Evolutionary conservation across 768 basidiomycete genomes (phyloP), one percentile per base, ranked within the genome.

Genomic region (Mycena amicta): DNA sequence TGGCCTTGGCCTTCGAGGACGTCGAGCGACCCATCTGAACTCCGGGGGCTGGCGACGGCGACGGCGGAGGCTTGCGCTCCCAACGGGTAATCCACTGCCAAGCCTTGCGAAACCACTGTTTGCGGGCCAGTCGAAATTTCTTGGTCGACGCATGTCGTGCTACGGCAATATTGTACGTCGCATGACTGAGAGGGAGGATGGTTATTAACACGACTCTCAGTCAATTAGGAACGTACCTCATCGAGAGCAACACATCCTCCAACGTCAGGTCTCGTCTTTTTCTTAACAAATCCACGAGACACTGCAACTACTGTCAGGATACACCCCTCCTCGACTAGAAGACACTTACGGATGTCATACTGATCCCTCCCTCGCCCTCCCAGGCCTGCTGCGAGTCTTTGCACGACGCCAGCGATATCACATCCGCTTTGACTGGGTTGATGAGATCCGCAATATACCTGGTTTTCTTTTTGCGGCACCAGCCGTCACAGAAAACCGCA

Each of bases 361-460:
- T 62, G 27, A 47, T 3, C 8, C 63, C 62, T 11, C 61, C 49
- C 13, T 33, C 50, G 20, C 50, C 45, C 33, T 64, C 63, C 54
- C 56, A 67, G 12, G 63, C 50, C 23, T 15, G 1, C 50, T 67
- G 63, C 43, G 58, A 60, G 53, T 67, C 63, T 41, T 60, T 63
- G 52, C 63, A 64, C 13, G 61, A 62, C 3, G 63, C 63, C 3
- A 65, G 55, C 20, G 66, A 67, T 20, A 67, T 54, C 46, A 58
- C 61, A 28, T 62, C 61, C 33, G 61, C 61, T 30, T 50, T 51
- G n/a, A 58, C 53, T 3, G 43, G 43, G 18, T 45, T 50, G 3
- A 30, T 22, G 12, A 18, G 28, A 18, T n/a, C 11, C 55, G 25
- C 39, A 23, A 6, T 5, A 20, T 4, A 20, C 5, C 25, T 31